Conservation (phyloP, 306 rosid species). For the Prunus salicina region DNA sequence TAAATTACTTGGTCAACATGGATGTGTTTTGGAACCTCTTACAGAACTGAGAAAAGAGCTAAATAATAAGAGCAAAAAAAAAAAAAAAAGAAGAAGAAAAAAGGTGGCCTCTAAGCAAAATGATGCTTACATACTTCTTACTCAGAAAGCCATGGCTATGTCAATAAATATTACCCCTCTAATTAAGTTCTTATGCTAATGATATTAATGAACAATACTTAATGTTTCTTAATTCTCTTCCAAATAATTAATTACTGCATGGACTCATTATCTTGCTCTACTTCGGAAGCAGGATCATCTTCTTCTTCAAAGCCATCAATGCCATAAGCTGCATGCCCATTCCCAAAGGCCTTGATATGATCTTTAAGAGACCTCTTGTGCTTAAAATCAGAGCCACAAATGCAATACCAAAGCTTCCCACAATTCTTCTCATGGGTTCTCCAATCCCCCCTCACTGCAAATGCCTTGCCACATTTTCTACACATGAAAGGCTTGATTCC, state of each 20-base stretch:
- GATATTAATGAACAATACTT: neutral
- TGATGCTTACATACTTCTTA: slow-evolving; percentile 33
- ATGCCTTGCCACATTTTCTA: slow-evolving; percentile 89
- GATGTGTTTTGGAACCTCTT: slow-evolving; percentile 20
- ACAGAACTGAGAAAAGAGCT: neutral
- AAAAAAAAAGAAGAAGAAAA: neutral
- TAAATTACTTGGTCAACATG: slow-evolving; percentile 2
- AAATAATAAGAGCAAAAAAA: neutral
- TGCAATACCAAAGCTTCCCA: slow-evolving; percentile 95
- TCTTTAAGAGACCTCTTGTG: slow-evolving; percentile 94
- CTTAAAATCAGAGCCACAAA: slow-evolving; percentile 95
- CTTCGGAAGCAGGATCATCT: slow-evolving; percentile 94
- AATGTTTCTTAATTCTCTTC: neutral
- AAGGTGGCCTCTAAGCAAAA: slow-evolving; percentile 30
- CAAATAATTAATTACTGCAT: slow-evolving; percentile 25
- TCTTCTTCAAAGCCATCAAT: slow-evolving; percentile 75
- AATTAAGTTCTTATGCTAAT: neutral
- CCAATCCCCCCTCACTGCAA: slow-evolving; percentile 97
- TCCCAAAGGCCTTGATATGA: slow-evolving; percentile 90
- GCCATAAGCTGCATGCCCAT: slow-evolving; percentile 84
- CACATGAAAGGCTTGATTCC: slow-evolving; percentile 98
- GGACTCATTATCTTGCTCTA: slow-evolving; percentile 83
- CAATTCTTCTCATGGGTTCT: slow-evolving; percentile 96
- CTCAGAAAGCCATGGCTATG: slow-evolving; percentile 23
- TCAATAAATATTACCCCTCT: neutral